phyloP scores from a whole-genome alignment of 768 basidiomycete genomes.

The Suillus subaureus region DNA sequence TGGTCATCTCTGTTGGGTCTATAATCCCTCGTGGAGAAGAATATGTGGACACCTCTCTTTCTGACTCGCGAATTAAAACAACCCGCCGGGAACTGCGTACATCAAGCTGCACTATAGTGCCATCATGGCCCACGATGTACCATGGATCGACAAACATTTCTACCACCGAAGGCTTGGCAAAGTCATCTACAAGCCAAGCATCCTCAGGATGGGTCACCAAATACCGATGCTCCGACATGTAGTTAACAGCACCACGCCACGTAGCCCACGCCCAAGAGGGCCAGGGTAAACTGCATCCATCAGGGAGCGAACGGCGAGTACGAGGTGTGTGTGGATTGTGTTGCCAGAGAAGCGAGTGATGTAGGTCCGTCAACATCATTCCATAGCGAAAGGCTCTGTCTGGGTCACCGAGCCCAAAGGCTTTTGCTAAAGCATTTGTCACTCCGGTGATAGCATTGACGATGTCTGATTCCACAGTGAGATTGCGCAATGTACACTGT shows the following conservation, averaged over 20 bases:
- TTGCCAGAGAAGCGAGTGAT: constrained; percentile 24
- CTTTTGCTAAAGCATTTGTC: not conserved
- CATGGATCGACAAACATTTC: constrained; percentile 22
- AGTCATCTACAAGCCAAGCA: not conserved
- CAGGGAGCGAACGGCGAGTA: constrained; percentile 13
- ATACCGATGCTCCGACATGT: constrained; percentile 6
- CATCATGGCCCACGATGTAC: constrained; percentile 19
- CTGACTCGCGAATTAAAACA: not conserved
- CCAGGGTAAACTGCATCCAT: constrained; percentile 8
- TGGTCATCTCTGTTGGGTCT: constrained; percentile 1
- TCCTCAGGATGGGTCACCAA: not conserved
- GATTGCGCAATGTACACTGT: not conserved
- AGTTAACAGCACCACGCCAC: constrained; percentile 22
- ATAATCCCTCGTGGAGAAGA: constrained; percentile 2
- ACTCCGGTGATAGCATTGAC: not conserved
- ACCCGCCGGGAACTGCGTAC: constrained; percentile 10
- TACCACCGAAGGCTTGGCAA: constrained; percentile 8
- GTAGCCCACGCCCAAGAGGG: constrained; percentile 31
- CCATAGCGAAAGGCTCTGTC: not conserved
- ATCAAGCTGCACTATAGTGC: constrained; percentile 16
- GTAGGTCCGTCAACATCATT: constrained; percentile 12
- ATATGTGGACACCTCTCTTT: not conserved
- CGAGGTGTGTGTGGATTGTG: constrained; percentile 18
- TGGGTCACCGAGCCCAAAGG: not conserved
- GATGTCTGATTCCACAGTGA: not conserved